Evolutionary conservation across 768 basidiomycete genomes (phyloP).

Genomic region (Amanita molliuscula): DNA sequence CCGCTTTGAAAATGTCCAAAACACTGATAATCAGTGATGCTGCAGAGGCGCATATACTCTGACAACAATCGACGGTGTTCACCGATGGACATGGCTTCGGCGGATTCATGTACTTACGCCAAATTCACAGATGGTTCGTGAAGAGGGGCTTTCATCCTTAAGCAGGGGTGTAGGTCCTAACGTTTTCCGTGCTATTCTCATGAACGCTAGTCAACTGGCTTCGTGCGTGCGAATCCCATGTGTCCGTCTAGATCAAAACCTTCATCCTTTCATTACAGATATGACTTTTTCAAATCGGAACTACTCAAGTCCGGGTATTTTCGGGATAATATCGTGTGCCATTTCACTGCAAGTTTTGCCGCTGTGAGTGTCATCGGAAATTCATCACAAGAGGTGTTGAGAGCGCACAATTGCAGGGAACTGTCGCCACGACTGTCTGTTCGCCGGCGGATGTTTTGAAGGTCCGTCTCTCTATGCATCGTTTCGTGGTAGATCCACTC

Average conservation of each 20-base stretch:
- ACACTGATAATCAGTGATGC: neutral
- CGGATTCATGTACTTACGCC: constrained; percentile 3
- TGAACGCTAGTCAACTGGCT: constrained; percentile 90
- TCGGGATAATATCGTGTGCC: constrained; percentile 72
- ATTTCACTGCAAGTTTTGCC: constrained; percentile 81
- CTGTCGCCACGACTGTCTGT: constrained; percentile 83
- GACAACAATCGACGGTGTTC: neutral
- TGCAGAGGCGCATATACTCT: neutral
- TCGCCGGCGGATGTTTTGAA: constrained; percentile 85
- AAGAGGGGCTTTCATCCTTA: constrained; percentile 74
- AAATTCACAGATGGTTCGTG: constrained; percentile 62
- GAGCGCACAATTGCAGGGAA: constrained; percentile 38
- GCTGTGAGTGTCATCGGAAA: constrained; percentile 41
- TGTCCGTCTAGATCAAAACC: neutral
- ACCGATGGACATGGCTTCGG: neutral
- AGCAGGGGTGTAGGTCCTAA: constrained; percentile 75
- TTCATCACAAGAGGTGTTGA: neutral
- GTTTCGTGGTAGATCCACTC: neutral
- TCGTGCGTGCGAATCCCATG: constrained; percentile 41
- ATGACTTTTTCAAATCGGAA: constrained; percentile 88
- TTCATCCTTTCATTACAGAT: constrained; percentile 29
- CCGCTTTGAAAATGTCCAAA: neutral
- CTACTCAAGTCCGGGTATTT: constrained; percentile 64
- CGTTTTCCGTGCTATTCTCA: constrained; percentile 74
- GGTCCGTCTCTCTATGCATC: constrained; percentile 20